A percentile compares a stretch with the other conserved stretches of the same genome.
phyloP scores from a whole-genome alignment of 2,329 filamentous ascomycete species.

The Beauveria varroae region DNA sequence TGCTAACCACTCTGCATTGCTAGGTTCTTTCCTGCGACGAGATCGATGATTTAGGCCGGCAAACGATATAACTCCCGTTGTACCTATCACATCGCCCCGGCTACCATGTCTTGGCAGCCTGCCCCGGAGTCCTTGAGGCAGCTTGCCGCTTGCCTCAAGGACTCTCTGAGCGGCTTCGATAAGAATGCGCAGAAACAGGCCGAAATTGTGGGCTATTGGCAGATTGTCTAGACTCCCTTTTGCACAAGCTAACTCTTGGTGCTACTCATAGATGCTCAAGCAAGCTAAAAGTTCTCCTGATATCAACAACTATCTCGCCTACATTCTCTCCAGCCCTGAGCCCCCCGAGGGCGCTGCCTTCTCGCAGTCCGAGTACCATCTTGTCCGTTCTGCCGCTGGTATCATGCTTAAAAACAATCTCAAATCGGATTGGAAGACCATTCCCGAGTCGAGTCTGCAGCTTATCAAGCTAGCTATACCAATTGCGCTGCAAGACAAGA shows the following conservation, averaged over 20 bases:
- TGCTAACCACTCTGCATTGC: background rate
- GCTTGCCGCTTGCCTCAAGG: constrained; percentile 80
- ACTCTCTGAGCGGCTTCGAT: constrained; percentile 83
- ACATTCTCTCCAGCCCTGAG: constrained; percentile 69
- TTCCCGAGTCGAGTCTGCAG: constrained; percentile 63
- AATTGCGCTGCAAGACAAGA: constrained; percentile 71
- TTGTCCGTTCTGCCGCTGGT: constrained; percentile 78
- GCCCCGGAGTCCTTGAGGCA: constrained; percentile 79
- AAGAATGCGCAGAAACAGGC: constrained; percentile 78
- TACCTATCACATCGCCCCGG: constrained; percentile 1
- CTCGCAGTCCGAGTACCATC: constrained; percentile 55
- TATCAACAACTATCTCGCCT: constrained; percentile 95
- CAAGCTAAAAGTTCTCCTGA: constrained; percentile 85
- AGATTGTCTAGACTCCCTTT: constrained; percentile 6
- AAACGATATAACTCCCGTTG: background rate
- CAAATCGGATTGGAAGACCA: constrained; percentile 64
- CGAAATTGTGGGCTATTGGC: constrained; percentile 57
- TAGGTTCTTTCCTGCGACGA: constrained; percentile 12
- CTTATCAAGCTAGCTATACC: constrained; percentile 77
- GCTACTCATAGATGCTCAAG: constrained; percentile 67
- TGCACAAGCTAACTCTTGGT: constrained; percentile 17
- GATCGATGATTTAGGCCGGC: constrained; percentile 5
- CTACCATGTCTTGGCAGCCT: constrained; percentile 86
- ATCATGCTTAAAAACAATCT: constrained; percentile 97
- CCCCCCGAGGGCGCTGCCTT: constrained; percentile 53